Base-by-base conservation (phyloP, 306 rosid species). In the Mucuna pruriens region DNA sequence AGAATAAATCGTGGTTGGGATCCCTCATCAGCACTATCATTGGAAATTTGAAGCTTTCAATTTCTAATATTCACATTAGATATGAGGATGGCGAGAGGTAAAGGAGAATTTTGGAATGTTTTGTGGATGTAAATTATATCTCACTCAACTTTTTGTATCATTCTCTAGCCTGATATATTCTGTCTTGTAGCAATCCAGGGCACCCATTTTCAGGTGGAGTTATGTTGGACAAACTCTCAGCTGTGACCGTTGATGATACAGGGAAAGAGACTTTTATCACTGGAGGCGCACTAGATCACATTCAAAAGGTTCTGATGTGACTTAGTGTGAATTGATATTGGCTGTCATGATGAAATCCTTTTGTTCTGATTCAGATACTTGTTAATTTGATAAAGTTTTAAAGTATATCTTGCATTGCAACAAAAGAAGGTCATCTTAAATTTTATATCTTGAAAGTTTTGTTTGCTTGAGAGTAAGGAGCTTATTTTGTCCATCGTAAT, bases 1-100 rank as follows among this genome's bases (percentile, higher is more conserved):
- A 95, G 99, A 95, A 93, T 87, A 86, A 81, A 73, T 95, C 99
- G 54, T 93, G 99, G 99, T 77, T 95, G 89, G 99, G 99, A 73
- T 95, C 99, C 77, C 89, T 95, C 82, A 89, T 95, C 87, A 81
- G 90, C 90, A 95, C 99, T 51, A 83, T 95, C 80, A 84, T 95
- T 79, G 99, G 99, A 86, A 95, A 95, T 85, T 81, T 95, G 89
- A 95, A 93, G 87, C 96, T 95, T 83, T 93, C 97, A 69, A 89
- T 95, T 85, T 90, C 99, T 70, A 95, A 95, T 80, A 65, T 95
- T 85, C 99, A 95, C 85, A 88, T 95, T 88, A 90, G 99, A 93
- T 95, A 93, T 3, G 99, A 95, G 85, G 99, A 95, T 80, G 51
- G 84, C 80, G 98, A 93, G 89, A 95, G 99, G 99, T 95, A 84